These are phyloP conservation scores for Leccinum subrobustum DNA, from an alignment of 1,284 basidiomycete genomes.

Conservation along the genomic window DNA sequence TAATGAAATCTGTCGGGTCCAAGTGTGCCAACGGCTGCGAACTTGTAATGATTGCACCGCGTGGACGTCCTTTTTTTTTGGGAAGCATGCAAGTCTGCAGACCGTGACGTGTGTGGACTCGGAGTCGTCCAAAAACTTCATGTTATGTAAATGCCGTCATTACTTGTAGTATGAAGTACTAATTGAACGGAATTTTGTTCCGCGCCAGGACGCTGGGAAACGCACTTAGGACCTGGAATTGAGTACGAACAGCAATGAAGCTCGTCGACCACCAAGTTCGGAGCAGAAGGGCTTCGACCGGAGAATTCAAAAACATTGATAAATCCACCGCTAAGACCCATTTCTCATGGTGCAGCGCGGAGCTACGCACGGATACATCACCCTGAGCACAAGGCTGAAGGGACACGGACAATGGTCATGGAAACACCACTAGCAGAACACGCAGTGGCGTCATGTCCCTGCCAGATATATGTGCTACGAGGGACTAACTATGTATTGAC, in stretches of 20 bases:
- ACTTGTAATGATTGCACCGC: constrained; percentile 8
- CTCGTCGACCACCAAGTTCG: background rate
- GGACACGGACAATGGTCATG: constrained; percentile 2
- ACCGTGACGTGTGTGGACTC: background rate
- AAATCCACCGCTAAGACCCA: background rate
- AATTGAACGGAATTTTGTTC: constrained; percentile 11
- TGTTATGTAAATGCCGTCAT: constrained; percentile 21
- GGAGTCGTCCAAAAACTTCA: background rate
- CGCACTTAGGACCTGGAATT: constrained; percentile 4
- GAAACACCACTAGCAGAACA: constrained; percentile 17
- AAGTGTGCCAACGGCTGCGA: constrained; percentile 21
- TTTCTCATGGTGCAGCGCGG: constrained; percentile 22
- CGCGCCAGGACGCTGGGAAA: constrained; percentile 1
- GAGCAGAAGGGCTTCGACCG: background rate
- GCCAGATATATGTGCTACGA: constrained; percentile 2
- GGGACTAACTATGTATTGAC: constrained; percentile 1
- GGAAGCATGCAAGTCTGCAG: background rate
- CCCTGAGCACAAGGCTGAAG: constrained; percentile 22
- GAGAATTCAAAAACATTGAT: background rate
- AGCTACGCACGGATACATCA: constrained; percentile 18
- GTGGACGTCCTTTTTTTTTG: background rate
- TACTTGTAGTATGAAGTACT: constrained; percentile 1
- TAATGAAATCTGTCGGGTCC: constrained; percentile 24
- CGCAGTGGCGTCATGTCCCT: constrained; percentile 26
- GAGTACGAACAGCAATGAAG: background rate